Evolutionary conservation across 73 alveolate genomes (phyloP), one percentile per base, ranked within the genome.

Genomic region (Paramecium octaurelia): DNA sequence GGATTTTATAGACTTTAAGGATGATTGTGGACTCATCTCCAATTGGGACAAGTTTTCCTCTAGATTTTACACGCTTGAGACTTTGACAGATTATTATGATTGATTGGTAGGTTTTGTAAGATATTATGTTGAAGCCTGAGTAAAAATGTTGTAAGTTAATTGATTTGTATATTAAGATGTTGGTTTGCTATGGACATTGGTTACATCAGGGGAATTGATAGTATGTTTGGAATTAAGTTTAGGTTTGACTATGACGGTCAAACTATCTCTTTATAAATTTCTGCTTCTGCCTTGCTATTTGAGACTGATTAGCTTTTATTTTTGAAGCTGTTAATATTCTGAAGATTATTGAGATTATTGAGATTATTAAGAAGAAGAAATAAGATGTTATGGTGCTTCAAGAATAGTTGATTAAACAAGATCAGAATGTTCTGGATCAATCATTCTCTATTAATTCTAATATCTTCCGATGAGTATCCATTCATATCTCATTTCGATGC

Each of bases 361-460:
- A 27, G 84, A 64, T 24, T 64, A 11, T 64, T 64, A 34, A 64
- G 84, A 64, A 6, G 84, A 64, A 64, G 84, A 64, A 31, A 64
- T 64, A 18, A 18, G 69, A 27, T 64, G 12, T 31, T 64, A 34
- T 14, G 42, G 84, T 2, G 46, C 46, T 64, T 64, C 84, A 64
- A 34, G 84, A 64, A 64, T 64, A 11, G 46, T 14, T 64, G 84
- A 64, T 64, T 64, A 64, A 0, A 34, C 27, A 7, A 64, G 29
- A 64, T 64, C 87, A 29, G 23, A 73, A 73, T 73, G 87, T 38
- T 73, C 87, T 11, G 40, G 64, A 73, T 73, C 87, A 73, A 73
- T 21, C 57, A 73, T 73, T 73, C 59, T 73, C 16, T 34, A 36
- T 36, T 36, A 73, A 12, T 10, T 4, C 6, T 35, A 31, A 73